Percentiles rank a stretch among this genome's conserved stretches.
phyloP scores from a whole-genome alignment of 2,329 filamentous ascomycete genomes.

The Emmonsiellopsis sp. region DNA sequence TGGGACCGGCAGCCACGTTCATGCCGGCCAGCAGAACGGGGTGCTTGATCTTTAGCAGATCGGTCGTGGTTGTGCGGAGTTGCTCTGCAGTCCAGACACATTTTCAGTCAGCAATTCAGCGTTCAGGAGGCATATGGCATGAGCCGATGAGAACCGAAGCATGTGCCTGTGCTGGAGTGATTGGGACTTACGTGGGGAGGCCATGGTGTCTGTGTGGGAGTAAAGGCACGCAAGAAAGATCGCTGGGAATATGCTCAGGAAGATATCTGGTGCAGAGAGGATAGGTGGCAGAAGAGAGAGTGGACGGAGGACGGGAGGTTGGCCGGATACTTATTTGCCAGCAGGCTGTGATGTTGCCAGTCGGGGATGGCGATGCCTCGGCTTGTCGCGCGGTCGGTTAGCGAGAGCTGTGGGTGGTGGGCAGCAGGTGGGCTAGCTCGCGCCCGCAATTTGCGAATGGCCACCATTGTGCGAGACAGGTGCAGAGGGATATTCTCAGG shows the following conservation, averaged over 20 bases:
- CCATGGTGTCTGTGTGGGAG: slow-evolving; percentile 43
- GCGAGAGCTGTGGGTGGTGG: no score
- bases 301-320: no score
- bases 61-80: slow-evolving; percentile 84
- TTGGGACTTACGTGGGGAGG: slow-evolving; percentile 63
- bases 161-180: slow-evolving; percentile 2
- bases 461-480: no score
- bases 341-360: no score
- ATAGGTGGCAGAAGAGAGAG: no score
- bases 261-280: background rate
- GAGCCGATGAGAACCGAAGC: slow-evolving; percentile 15
- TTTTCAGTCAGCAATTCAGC: slow-evolving; percentile 6
- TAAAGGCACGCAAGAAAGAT: background rate
- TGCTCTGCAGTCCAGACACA: slow-evolving; percentile 49
- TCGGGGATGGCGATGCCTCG: no score
- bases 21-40: slow-evolving; percentile 93
- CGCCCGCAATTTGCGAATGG: no score
- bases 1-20: slow-evolving; percentile 96
- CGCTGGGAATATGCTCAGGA: background rate
- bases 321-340: no score
- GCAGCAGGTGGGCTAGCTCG: no score
- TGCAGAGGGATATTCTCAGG: no score
- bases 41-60: slow-evolving; percentile 97
- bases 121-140: slow-evolving; percentile 14
- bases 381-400: no score